Evolutionary conservation across 108 stramenopile species (phyloP).

Genomic region (Cyclotella kingstonii): DNA sequence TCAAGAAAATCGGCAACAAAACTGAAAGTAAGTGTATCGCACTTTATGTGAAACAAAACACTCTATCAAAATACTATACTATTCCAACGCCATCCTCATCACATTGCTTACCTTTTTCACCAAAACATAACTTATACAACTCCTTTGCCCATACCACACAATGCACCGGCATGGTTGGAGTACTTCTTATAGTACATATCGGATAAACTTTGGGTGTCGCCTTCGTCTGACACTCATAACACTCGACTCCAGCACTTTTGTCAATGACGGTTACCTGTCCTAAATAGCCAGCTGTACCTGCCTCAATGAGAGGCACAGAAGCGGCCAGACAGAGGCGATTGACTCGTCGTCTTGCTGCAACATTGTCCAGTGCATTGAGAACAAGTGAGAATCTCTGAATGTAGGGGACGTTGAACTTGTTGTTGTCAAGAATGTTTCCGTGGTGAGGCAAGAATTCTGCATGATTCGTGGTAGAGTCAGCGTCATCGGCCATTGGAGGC

Average conservation of each 20-base stretch:
- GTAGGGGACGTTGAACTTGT: constrained; percentile 85
- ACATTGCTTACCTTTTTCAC: constrained; percentile 60
- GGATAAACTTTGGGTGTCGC: constrained; percentile 96
- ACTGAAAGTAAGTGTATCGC: too few relatives aligned
- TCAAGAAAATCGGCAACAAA: too few relatives aligned
- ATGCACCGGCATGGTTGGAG: constrained; percentile 98
- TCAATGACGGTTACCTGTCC: constrained; percentile 96
- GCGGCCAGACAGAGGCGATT: constrained; percentile 97
- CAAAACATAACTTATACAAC: constrained; percentile 94
- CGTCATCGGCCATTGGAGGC: constrained; percentile 13
- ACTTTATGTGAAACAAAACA: too few relatives aligned
- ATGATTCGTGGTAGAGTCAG: constrained; percentile 7
- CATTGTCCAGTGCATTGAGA: constrained; percentile 96
- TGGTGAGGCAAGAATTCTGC: constrained; percentile 79
- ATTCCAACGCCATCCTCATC: constrained; percentile 43
- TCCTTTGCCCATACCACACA: constrained; percentile 99
- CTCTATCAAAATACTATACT: not conserved
- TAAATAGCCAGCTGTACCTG: constrained; percentile 97
- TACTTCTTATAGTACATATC: constrained; percentile 98
- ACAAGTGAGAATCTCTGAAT: constrained; percentile 87
- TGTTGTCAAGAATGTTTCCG: constrained; percentile 94
- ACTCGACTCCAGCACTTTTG: constrained; percentile 78
- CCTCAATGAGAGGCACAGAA: constrained; percentile 92
- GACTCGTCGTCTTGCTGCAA: constrained; percentile 94
- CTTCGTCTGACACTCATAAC: constrained; percentile 98